Base-by-base conservation (phyloP, 2,329 filamentous ascomycete species). In the Exserohilum turcica region DNA sequence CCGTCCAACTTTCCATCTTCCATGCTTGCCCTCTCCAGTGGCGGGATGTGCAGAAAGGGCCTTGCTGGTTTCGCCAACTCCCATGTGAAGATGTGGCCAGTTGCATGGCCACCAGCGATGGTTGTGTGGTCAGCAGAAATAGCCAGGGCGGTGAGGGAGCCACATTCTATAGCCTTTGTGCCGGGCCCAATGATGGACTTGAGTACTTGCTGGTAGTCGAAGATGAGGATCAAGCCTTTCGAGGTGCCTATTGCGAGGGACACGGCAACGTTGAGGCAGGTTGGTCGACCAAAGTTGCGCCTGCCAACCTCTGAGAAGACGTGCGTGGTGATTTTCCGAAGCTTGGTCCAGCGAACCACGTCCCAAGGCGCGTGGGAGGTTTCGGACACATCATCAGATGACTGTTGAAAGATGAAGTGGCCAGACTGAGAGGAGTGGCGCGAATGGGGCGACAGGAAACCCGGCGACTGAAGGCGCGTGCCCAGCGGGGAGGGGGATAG, bases 51-150 rank as follows among this genome's bases (percentile, higher is more conserved):
- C 28, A 99, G 82, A 72, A 99, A 99, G 0, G 93, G 94, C 28
- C 90, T 84, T 3, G 91, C 86, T n/a, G 89, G 84, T 52, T 89
- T 84, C 35, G 85, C 84, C 10, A 93, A 88, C 72, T 99, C 95
- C 95, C 95, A 99, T 0, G 93, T 99, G 70, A 97, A 97, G 47
- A 99, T 96, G 69, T 87, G 87, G 3, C 94, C 95, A 64, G 88
- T 91, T 0, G 86, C 87, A 81, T 99, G 93, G 3, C 94, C 94
- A 32, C 88, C 91, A 29, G 91, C 94, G 60, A 99, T 83, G 0
- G 93, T 96, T 1, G 90, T 89, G 74, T 97, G 92, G 70, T 99
- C 94, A 15, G 93, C 92, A 24, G 94, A 96, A 52, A 97, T 86
- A 5, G 94, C 91, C 53, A 99, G 80, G 1, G 94, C 84, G 4